Conservation (phyloP, 2,329 filamentous ascomycete species). For the Aspergillus sp. region DNA sequence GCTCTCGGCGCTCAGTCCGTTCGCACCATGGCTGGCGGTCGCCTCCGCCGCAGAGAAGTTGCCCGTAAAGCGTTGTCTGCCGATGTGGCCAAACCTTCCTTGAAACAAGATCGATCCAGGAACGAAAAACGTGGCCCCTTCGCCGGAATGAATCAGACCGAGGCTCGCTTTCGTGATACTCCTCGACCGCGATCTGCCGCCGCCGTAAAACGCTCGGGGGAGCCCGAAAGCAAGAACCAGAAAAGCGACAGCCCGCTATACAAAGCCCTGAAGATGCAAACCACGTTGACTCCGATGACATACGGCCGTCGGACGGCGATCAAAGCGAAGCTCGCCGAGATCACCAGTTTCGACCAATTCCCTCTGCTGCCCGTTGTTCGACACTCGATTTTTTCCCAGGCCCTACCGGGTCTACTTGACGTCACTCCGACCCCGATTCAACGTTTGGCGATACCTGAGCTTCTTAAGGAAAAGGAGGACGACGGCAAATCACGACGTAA, state of each 20-base stretch:
- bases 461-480: slow-evolving; percentile 60
- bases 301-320: slow-evolving; percentile 66
- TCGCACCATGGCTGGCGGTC: slow-evolving; percentile 32
- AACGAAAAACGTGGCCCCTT: slow-evolving; percentile 55
- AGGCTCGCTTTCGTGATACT: slow-evolving; percentile 45
- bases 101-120: slow-evolving; percentile 38
- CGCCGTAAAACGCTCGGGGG: slow-evolving; percentile 43
- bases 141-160: slow-evolving; percentile 58
- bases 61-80: slow-evolving; percentile 40
- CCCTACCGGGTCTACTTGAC: slow-evolving; percentile 71
- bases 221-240: slow-evolving; percentile 31
- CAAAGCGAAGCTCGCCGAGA: slow-evolving; percentile 62
- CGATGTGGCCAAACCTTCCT: slow-evolving; percentile 27
- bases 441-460: slow-evolving; percentile 77
- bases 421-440: slow-evolving; percentile 86
- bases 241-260: slow-evolving; percentile 55
- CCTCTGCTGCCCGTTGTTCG: slow-evolving; percentile 70
- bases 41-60: slow-evolving; percentile 31
- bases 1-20: slow-evolving; percentile 27
- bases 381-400: slow-evolving; percentile 69
- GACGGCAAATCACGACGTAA: slow-evolving; percentile 33
- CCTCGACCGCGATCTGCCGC: slow-evolving; percentile 39
- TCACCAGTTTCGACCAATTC: slow-evolving; percentile 81
- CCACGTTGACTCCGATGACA: slow-evolving; percentile 70
- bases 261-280: slow-evolving; percentile 94